phyloP scores from a whole-genome alignment of 2,329 filamentous ascomycete genomes.

The Zasmidium cellare region DNA sequence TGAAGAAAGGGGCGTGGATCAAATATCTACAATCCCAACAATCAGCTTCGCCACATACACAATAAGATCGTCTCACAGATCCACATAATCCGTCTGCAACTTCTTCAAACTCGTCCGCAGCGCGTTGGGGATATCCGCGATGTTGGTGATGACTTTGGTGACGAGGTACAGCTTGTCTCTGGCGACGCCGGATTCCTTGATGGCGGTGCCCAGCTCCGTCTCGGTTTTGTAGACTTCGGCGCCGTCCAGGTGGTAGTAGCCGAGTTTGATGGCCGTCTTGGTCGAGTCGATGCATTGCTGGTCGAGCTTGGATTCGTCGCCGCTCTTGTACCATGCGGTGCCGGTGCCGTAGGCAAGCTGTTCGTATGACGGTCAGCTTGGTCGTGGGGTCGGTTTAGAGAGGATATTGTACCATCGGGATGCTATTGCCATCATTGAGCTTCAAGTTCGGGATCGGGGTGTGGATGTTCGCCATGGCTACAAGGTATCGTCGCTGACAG shows the following conservation, averaged over 20 bases:
- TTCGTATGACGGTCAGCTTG: constrained; percentile 5
- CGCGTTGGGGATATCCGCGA: constrained; percentile 56
- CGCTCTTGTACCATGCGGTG: constrained; percentile 63
- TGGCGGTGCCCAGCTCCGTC: constrained; percentile 49
- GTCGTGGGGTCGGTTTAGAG: too few relatives aligned
- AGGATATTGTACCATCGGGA: constrained; percentile 61
- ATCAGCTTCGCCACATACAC: too few relatives aligned
- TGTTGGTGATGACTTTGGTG: constrained; percentile 58
- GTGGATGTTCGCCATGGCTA: constrained; percentile 33
- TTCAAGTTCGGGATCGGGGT: constrained; percentile 58
- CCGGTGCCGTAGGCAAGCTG: constrained; percentile 74
- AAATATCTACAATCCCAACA: constrained; percentile 51
- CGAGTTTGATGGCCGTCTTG: constrained; percentile 66
- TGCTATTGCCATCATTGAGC: constrained; percentile 71
- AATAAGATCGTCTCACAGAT: constrained; percentile 49
- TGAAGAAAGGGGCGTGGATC: constrained; percentile 63
- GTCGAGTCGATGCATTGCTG: constrained; percentile 56
- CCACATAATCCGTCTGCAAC: constrained; percentile 61
- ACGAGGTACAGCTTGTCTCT: constrained; percentile 53
- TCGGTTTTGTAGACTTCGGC: constrained; percentile 64
- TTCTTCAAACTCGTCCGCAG: constrained; percentile 60
- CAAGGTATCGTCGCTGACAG: background rate
- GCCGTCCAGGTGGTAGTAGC: constrained; percentile 72
- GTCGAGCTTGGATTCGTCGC: constrained; percentile 55
- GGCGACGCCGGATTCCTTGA: constrained; percentile 43